Percentiles rank a stretch among this genome's conserved stretches.
Conservation (phyloP, 2,329 filamentous ascomycete genomes). For the Penicillium oxalicum region DNA sequence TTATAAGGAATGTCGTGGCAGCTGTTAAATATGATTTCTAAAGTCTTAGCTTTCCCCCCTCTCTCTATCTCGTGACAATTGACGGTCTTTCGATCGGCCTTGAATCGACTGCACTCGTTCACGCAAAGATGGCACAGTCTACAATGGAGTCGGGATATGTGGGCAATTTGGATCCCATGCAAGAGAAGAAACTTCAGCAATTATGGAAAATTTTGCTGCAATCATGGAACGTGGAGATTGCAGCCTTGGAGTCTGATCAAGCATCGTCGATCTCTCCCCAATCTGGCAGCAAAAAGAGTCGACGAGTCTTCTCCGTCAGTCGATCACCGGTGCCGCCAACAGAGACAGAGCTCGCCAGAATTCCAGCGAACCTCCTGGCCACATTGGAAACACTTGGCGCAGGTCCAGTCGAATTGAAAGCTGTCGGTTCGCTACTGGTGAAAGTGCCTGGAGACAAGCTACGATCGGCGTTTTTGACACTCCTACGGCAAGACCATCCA, state of each 20-base stretch:
- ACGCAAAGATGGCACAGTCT: not conserved
- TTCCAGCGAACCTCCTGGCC: constrained; percentile 11
- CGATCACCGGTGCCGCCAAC: constrained; percentile 8
- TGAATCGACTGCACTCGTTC: too few relatives aligned
- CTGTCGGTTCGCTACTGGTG: constrained; percentile 16
- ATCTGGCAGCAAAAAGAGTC: constrained; percentile 1
- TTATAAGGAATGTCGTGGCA: not conserved
- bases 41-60: too few relatives aligned
- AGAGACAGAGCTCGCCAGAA: constrained; percentile 8
- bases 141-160: constrained; percentile 7
- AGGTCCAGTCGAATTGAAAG: constrained; percentile 9
- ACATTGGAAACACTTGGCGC: constrained; percentile 10
- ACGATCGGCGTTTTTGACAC: constrained; percentile 18
- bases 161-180: constrained; percentile 11
- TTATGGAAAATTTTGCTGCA: constrained; percentile 17
- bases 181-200: constrained; percentile 11
- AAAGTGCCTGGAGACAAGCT: constrained; percentile 21
- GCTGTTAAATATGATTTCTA: too few relatives aligned
- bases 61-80: too few relatives aligned
- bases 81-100: too few relatives aligned
- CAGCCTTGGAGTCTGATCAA: constrained; percentile 1
- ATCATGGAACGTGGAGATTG: constrained; percentile 11
- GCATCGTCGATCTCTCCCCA: constrained; percentile 1
- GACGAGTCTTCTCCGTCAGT: constrained; percentile 14
- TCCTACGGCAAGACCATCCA: constrained; percentile 32